Evolutionary conservation across 495 filamentous ascomycete species (phyloP), one percentile per base, ranked within the genome.

Genomic region (Xylaria castorea): DNA sequence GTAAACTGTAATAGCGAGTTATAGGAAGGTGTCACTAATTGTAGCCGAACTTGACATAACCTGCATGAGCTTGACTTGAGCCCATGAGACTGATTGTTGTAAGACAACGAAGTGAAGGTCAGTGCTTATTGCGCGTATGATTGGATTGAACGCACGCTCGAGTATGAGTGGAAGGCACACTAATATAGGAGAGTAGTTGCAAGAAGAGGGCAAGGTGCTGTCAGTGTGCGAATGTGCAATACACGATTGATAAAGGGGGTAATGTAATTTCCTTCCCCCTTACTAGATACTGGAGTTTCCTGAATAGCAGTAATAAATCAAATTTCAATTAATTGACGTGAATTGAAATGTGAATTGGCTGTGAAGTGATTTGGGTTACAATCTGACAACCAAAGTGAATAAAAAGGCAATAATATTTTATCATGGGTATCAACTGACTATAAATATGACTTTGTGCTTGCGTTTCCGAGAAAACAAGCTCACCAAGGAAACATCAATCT

Each of bases 381-480:
- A 18, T 27, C 3, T 46, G 3, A n/a, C 9, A 8, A 63, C 36
- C 22, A 11, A 27, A 30, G 18, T 27, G 30, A 30, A 63, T 16
- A 7, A 68, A 34, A 32, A 32, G 6, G 34, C n/a, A 66, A 60
- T 22, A 11, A 38, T 70, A 50, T 32, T 46, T 14, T 71, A 32
- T 76, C 70, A 67, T 70, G 77, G 77, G 77, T 79, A 79, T 79
- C 77, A 57, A 65, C 42, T 64, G 30, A 76, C 72, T 72, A 46
- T 65, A 69, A 71, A 71, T 67, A 71, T 18, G n/a, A 71, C 48
- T 22, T 22, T 71, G 58, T 62, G 53, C 55, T 32, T 72, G 61
- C 66, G 25, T 72, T 66, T n/a, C 11, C 51, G 8, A 67, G 38
- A 46, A 70, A 61, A 61, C 20, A n/a, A 40, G 46, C 20, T 22